Evolutionary conservation across 208 protist species (phyloP).

Genomic region (Herpetomonas samuelpessoai): DNA sequence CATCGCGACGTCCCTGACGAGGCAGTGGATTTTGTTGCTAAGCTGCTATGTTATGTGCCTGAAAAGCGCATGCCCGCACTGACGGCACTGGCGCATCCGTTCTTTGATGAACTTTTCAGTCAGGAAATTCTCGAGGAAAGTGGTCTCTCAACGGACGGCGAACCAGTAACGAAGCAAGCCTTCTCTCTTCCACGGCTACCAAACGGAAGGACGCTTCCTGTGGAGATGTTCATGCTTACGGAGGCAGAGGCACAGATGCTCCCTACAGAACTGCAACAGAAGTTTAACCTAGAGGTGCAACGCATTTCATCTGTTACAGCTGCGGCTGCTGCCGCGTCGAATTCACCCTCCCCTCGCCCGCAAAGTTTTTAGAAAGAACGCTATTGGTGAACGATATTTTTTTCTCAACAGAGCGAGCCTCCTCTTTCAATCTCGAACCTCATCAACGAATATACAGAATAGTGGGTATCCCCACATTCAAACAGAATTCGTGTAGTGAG

Average conservation of each 20-base stretch:
- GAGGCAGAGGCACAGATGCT: conserved; percentile 31
- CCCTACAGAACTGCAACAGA: conserved; percentile 19
- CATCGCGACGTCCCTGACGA: conserved; percentile 69
- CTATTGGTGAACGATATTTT: not conserved
- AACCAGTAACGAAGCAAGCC: conserved; percentile 10
- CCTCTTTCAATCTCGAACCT: too few relatives aligned
- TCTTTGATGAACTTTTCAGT: conserved; percentile 93
- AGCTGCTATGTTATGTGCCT: conserved; percentile 95
- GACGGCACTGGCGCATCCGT: conserved; percentile 97
- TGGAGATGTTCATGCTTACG: conserved; percentile 68
- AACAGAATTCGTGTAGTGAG: too few relatives aligned
- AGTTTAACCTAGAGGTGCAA: conserved; percentile 28
- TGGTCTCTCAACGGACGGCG: not conserved
- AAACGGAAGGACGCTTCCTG: conserved; percentile 44
- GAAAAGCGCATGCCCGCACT: conserved; percentile 94
- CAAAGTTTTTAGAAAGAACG: not conserved
- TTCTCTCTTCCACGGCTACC: conserved; percentile 27
- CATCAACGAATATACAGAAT: too few relatives aligned
- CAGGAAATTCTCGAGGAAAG: not conserved
- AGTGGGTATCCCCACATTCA: too few relatives aligned
- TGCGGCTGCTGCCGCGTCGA: not conserved
- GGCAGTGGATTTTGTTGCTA: conserved; percentile 96
- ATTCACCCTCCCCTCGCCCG: not conserved
- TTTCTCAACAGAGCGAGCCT: too few relatives aligned
- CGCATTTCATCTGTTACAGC: conserved; percentile 12